These are phyloP conservation scores for Triticum timopheevii DNA, from an alignment of 176 grass and related monocot genomes.

Conservation along the genomic window DNA sequence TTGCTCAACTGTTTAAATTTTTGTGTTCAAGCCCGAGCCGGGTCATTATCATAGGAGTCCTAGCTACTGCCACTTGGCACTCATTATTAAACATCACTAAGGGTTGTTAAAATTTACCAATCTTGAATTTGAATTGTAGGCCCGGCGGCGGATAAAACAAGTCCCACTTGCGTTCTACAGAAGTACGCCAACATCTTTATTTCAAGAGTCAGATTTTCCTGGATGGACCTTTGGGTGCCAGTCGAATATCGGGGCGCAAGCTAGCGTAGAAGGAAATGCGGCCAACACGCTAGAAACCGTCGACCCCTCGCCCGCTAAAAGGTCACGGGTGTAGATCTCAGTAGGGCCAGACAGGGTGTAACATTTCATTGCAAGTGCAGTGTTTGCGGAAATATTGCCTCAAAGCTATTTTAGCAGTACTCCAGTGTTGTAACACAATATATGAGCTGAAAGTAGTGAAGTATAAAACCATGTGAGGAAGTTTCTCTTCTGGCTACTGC, in stretches of 20 bases:
- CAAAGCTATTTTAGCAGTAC: background rate
- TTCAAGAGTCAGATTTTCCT: conserved; percentile 76
- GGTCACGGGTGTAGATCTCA: conserved; percentile 44
- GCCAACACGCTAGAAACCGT: conserved; percentile 6
- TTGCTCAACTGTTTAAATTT: background rate
- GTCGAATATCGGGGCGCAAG: conserved; percentile 19
- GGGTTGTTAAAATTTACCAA: conserved; percentile 6
- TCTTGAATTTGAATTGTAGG: conserved; percentile 56
- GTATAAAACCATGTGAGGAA: background rate
- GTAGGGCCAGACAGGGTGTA: background rate
- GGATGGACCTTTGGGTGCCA: conserved; percentile 64
- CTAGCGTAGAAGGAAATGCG: conserved; percentile 22
- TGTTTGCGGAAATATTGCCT: background rate
- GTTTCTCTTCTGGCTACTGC: background rate
- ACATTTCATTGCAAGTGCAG: conserved; percentile 5
- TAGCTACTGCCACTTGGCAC: conserved; percentile 16
- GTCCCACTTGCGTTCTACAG: conserved; percentile 93
- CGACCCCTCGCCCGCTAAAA: conserved; percentile 37
- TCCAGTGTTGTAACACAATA: conserved; percentile 13
- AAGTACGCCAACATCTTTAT: conserved; percentile 65
- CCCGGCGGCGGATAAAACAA: conserved; percentile 83
- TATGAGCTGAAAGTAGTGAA: background rate
- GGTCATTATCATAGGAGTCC: background rate
- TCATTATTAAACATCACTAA: conserved; percentile 1
- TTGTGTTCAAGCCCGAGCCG: background rate